These are phyloP conservation scores for Lachancea waltii DNA, from an alignment of 805 yeast species.

Conservation along the genomic window DNA sequence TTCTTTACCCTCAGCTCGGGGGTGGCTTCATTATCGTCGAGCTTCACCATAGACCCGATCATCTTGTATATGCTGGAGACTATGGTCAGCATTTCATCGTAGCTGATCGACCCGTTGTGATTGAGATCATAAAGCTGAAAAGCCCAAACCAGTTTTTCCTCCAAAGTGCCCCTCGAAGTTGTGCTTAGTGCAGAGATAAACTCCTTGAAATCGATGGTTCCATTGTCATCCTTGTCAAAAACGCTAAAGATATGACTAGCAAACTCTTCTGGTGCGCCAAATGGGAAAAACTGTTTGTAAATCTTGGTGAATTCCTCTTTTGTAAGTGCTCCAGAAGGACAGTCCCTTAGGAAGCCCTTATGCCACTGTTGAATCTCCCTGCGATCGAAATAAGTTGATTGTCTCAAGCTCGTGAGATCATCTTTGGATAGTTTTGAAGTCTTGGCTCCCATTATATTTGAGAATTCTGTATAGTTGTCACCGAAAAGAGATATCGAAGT, in stretches of 20 bases:
- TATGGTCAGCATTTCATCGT: constrained; percentile 72
- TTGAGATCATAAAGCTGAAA: constrained; percentile 82
- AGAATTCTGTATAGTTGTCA: no score
- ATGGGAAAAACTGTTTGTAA: constrained; percentile 95
- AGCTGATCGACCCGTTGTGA: constrained; percentile 67
- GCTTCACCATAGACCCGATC: constrained; percentile 90
- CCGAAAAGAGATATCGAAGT: no score
- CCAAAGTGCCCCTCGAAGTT: constrained; percentile 77
- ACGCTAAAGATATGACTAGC: constrained; percentile 83
- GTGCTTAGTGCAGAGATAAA: constrained; percentile 82
- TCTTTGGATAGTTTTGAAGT: constrained; percentile 89
- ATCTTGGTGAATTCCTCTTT: constrained; percentile 86
- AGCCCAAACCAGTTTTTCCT: constrained; percentile 85
- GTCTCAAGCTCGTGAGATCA: constrained; percentile 73
- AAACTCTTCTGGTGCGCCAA: constrained; percentile 92
- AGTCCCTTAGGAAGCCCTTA: constrained; percentile 89
- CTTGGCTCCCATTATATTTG: constrained; percentile 96
- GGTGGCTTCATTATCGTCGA: constrained; percentile 83
- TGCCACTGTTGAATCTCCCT: constrained; percentile 98
- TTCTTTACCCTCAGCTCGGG: constrained; percentile 84
- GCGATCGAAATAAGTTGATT: constrained; percentile 84
- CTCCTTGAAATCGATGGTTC: constrained; percentile 84
- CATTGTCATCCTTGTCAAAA: constrained; percentile 76
- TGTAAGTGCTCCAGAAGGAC: constrained; percentile 83
- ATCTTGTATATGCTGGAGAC: constrained; percentile 83